A percentile compares a stretch with the other conserved stretches of the same genome.
Evolutionary conservation across 257 asterid species (phyloP).

Genomic region (Forsythia suspensa): DNA sequence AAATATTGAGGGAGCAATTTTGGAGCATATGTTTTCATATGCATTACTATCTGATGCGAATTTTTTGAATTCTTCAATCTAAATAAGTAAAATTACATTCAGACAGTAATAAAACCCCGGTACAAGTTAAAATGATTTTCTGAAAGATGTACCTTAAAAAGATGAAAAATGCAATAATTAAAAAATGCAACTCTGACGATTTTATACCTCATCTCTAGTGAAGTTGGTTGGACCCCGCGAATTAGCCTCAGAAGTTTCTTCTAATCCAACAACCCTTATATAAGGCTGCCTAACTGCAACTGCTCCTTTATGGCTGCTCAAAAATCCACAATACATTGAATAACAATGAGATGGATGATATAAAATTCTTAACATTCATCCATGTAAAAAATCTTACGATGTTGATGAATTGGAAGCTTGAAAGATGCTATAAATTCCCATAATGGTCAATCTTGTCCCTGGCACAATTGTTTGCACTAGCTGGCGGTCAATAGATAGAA

Average conservation of each 20-base stretch:
- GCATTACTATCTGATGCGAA: constrained; percentile 78
- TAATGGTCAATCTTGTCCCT: constrained; percentile 89
- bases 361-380: neutral
- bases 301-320: constrained; percentile 83
- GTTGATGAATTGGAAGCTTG: constrained; percentile 88
- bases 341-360: constrained; percentile 7
- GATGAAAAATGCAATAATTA: neutral
- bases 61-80: constrained; percentile 80
- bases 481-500: constrained; percentile 91
- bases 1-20: constrained; percentile 93
- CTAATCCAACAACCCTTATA: constrained; percentile 88
- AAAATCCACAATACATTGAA: constrained; percentile 23
- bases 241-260: constrained; percentile 78
- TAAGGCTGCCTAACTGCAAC: constrained; percentile 99
- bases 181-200: constrained; percentile 7
- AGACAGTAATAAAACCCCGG: neutral
- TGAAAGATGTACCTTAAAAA: neutral
- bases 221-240: constrained; percentile 83
- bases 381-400: constrained; percentile 52
- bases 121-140: neutral
- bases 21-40: constrained; percentile 77
- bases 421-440: constrained; percentile 95
- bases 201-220: constrained; percentile 74
- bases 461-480: constrained; percentile 99
- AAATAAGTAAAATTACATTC: constrained; percentile 7